These are phyloP conservation scores for Eimeria falciformis DNA, from an alignment of 169 alveolate species.

Conservation along the genomic window DNA sequence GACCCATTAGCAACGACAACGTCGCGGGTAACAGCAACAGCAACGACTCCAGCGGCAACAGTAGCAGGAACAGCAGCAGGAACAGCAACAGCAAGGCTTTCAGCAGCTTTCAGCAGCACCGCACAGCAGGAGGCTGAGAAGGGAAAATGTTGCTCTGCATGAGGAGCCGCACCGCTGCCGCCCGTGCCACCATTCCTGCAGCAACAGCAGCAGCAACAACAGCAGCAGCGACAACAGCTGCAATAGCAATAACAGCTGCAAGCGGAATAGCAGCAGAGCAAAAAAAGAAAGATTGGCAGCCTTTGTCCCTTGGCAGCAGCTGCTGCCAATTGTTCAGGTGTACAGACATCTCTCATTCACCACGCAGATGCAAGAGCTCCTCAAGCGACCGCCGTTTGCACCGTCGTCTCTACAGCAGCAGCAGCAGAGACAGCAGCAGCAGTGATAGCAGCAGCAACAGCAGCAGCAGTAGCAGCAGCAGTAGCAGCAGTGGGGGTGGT, in stretches of 20 bases:
- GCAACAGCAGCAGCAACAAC: conserved; percentile 1
- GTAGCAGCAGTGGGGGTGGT: not conserved
- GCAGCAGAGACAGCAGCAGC: conserved; percentile 14
- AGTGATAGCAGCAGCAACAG: not conserved
- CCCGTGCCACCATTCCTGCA: too few species aligned
- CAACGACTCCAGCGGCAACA: conserved; percentile 21
- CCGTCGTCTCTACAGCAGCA: not conserved
- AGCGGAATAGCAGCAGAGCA: not conserved
- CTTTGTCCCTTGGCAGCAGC: too few species aligned
- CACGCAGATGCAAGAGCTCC: not conserved
- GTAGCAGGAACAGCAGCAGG: not conserved
- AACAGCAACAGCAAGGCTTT: not conserved
- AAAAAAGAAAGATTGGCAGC: too few species aligned
- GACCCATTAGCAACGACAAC: too few species aligned
- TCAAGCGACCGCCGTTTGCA: not conserved
- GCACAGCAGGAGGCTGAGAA: not conserved
- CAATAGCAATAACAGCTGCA: not conserved
- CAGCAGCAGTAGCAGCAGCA: conserved; percentile 19
- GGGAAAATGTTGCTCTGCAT: not conserved
- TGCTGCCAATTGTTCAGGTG: not conserved
- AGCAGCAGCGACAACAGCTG: not conserved
- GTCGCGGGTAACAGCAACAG: too few species aligned
- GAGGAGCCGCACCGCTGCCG: too few species aligned
- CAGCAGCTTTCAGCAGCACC: not conserved
- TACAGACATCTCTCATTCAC: not conserved